Evolutionary conservation across 768 basidiomycete species (phyloP).

Genomic region (Suillus occidentalis): DNA sequence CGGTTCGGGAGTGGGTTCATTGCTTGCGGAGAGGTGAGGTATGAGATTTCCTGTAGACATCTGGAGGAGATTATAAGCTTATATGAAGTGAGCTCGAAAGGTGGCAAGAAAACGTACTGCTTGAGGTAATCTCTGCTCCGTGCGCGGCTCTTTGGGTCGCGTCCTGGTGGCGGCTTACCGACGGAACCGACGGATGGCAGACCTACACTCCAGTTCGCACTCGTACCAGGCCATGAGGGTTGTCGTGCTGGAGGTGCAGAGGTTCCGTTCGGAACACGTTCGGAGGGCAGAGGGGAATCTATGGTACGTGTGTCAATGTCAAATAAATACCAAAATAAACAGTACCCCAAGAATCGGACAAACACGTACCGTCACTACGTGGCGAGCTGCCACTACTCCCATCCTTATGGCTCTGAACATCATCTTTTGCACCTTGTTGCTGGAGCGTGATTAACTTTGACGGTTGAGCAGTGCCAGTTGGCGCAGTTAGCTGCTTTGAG

Average conservation of each 20-base stretch:
- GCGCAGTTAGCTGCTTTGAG: conserved; percentile 72
- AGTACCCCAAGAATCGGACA: conserved; percentile 5
- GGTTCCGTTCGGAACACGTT: conserved; percentile 66
- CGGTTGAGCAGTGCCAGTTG: conserved; percentile 57
- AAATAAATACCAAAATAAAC: conserved; percentile 15
- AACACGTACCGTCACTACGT: conserved; percentile 72
- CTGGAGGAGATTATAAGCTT: conserved; percentile 37
- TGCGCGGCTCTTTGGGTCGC: conserved; percentile 95
- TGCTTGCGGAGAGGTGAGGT: conserved; percentile 94
- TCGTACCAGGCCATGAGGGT: conserved; percentile 56
- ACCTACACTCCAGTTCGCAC: conserved; percentile 36
- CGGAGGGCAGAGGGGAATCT: conserved; percentile 76
- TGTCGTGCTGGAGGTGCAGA: conserved; percentile 48
- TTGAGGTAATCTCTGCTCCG: conserved; percentile 96
- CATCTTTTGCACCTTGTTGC: conserved; percentile 63
- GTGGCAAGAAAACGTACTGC: conserved; percentile 57
- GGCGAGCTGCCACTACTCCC: conserved; percentile 83
- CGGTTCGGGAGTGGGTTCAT: conserved; percentile 95
- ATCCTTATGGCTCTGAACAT: conserved; percentile 70
- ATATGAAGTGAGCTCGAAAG: conserved; percentile 13
- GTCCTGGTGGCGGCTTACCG: conserved; percentile 74
- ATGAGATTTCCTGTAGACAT: conserved; percentile 97
- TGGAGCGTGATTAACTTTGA: conserved; percentile 67
- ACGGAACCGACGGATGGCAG: conserved; percentile 44
- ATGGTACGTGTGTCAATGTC: not conserved